A percentile compares a stretch with the other conserved stretches of the same genome.
Conservation (phyloP, 2,329 filamentous ascomycete species). For the Fusarium domesticum region DNA sequence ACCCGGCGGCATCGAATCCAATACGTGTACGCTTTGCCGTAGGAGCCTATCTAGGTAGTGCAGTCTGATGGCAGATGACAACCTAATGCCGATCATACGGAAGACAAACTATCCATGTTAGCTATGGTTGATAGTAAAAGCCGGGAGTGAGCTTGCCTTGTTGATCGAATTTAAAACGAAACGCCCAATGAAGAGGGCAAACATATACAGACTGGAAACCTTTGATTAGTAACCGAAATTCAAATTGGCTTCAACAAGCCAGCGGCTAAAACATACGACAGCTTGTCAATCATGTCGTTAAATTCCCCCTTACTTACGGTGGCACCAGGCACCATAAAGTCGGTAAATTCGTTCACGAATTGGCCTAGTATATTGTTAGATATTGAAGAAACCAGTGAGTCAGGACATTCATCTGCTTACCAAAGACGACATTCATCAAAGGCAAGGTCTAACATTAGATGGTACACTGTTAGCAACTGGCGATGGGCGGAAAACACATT, state of each 20-base stretch:
- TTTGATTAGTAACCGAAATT: neutral
- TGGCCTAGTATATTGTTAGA: conserved; percentile 30
- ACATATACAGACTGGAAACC: conserved; percentile 57
- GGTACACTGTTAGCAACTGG: conserved; percentile 2
- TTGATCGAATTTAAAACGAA: conserved; percentile 62
- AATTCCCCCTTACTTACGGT: conserved; percentile 40
- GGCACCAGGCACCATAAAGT: conserved; percentile 36
- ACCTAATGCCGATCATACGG: conserved; percentile 59
- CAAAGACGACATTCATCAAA: conserved; percentile 59
- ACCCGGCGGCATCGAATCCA: conserved; percentile 63
- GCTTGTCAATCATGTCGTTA: conserved; percentile 39
- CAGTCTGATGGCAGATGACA: conserved; percentile 60
- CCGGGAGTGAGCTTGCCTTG: conserved; percentile 37
- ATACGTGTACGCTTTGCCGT: conserved; percentile 62
- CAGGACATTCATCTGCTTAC: conserved; percentile 29
- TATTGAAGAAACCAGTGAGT: neutral
- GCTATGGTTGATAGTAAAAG: neutral
- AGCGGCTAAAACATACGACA: conserved; percentile 38
- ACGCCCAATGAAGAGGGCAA: conserved; percentile 67
- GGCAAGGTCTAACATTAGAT: conserved; percentile 50
- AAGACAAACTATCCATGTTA: conserved; percentile 49
- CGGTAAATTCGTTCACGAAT: conserved; percentile 48
- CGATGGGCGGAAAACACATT: too few relatives aligned
- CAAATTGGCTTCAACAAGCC: too few relatives aligned
- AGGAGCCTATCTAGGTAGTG: conserved; percentile 64